Conservation (phyloP, 805 yeast genomes). For the Teunomyces funiuensis region DNA sequence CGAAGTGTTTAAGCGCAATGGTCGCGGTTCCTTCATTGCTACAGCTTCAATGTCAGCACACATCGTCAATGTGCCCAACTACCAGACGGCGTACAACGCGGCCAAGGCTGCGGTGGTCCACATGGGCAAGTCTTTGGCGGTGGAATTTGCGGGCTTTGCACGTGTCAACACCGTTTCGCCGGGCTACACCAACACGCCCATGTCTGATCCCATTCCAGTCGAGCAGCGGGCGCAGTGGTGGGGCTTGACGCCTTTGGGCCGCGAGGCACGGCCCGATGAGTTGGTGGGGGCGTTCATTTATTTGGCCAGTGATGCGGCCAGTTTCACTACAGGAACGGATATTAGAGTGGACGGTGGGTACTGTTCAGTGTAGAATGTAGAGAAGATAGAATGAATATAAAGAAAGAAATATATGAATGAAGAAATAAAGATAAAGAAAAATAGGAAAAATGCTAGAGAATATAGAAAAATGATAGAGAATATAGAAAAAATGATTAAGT, state of each 20-base stretch:
- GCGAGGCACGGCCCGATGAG: slow-evolving; percentile 44
- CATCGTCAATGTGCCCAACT: slow-evolving; percentile 45
- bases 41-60: slow-evolving; percentile 49
- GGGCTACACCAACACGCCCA: slow-evolving; percentile 43
- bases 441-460: too few relatives aligned
- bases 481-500: too few relatives aligned
- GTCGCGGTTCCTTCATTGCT: slow-evolving; percentile 41
- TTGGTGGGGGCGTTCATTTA: slow-evolving; percentile 46
- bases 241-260: slow-evolving; percentile 43
- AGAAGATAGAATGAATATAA: too few relatives aligned
- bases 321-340: slow-evolving; percentile 47
- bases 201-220: slow-evolving; percentile 34
- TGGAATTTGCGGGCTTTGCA: slow-evolving; percentile 48
- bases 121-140: slow-evolving; percentile 43
- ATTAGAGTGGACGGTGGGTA: slow-evolving; percentile 49
- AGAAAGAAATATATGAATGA: too few relatives aligned
- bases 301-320: slow-evolving; percentile 44
- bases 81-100: slow-evolving; percentile 47
- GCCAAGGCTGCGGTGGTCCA: slow-evolving; percentile 46
- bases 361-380: slow-evolving; percentile 11
- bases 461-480: too few relatives aligned
- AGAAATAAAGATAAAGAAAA: too few relatives aligned
- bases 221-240: slow-evolving; percentile 38
- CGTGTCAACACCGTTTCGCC: slow-evolving; percentile 45
- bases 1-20: slow-evolving; percentile 36